These are phyloP conservation scores for Paecilomyces variotii DNA, from an alignment of 2,329 filamentous ascomycete species.

Conservation along the genomic window DNA sequence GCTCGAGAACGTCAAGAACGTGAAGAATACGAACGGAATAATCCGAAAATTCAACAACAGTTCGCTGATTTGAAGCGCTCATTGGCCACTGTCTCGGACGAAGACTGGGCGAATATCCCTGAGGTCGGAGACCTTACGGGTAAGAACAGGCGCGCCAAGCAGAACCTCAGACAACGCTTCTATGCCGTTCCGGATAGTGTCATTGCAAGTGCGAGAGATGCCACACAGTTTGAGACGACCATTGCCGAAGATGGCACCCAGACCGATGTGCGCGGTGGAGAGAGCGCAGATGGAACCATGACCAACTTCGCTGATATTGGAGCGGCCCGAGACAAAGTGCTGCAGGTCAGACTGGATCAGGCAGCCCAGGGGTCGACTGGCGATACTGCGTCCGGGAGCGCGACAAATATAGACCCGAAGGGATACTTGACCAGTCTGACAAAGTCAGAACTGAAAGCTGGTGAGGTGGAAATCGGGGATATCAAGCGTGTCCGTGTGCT, in stretches of 20 bases:
- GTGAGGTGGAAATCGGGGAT: constrained; percentile 81
- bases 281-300: constrained; percentile 71
- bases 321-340: constrained; percentile 88
- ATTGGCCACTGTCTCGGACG: constrained; percentile 78
- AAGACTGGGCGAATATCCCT: constrained; percentile 92
- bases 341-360: constrained; percentile 88
- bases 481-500: constrained; percentile 88
- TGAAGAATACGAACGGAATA: constrained; percentile 93
- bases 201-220: constrained; percentile 73
- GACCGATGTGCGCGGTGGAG: constrained; percentile 37
- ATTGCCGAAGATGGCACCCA: constrained; percentile 69
- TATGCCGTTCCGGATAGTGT: constrained; percentile 97
- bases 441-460: constrained; percentile 69
- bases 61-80: constrained; percentile 94
- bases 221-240: constrained; percentile 75
- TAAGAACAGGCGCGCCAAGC: constrained; percentile 78
- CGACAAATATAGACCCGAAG: constrained; percentile 88
- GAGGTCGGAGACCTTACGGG: constrained; percentile 96
- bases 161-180: constrained; percentile 75
- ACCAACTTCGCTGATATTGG: constrained; percentile 98
- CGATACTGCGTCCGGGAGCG: constrained; percentile 65
- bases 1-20: constrained; percentile 82
- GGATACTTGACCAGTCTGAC: constrained; percentile 90
- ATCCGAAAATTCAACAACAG: constrained; percentile 96
- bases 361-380: constrained; percentile 65